Conservation (phyloP, 1,139 yeast genomes). For the Hanseniaspora uvarum region DNA sequence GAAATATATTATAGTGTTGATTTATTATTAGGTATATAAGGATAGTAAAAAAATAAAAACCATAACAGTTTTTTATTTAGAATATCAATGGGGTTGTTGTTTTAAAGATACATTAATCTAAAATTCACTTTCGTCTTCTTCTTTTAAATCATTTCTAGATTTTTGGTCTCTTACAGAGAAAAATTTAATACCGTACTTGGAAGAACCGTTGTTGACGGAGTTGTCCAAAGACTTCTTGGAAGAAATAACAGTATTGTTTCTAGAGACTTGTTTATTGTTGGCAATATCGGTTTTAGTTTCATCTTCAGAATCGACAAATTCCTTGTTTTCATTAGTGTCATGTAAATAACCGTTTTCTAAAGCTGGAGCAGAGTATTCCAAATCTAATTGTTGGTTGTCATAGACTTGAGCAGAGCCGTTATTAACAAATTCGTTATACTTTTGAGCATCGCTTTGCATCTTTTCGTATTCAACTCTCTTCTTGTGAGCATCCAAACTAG, state of each 20-base stretch:
- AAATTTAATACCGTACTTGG: conserved; percentile 62
- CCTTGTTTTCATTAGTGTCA: not conserved
- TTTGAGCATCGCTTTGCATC: conserved; percentile 22
- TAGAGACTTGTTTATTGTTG: conserved; percentile 6
- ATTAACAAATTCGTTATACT: conserved; percentile 20
- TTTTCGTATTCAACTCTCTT: conserved; percentile 24
- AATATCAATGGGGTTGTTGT: no score
- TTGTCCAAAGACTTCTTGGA: conserved; percentile 20
- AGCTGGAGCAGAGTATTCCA: conserved; percentile 17
- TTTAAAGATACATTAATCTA: not conserved
- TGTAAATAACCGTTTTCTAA: conserved; percentile 9
- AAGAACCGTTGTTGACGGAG: conserved; percentile 18
- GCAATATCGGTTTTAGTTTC: not conserved
- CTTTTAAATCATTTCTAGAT: conserved; percentile 43
- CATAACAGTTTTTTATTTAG: no score
- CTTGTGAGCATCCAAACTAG: conserved; percentile 30
- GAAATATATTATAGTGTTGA: not conserved
- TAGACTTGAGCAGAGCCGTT: conserved; percentile 15
- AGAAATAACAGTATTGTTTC: conserved; percentile 16
- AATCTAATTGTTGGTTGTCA: conserved; percentile 17
- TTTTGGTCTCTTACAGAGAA: conserved; percentile 62
- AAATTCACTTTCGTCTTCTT: conserved; percentile 44
- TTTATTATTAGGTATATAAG: conserved; percentile 22
- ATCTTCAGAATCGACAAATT: not conserved
- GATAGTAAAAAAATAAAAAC: conserved; percentile 13